Percentiles rank a stretch among this genome's conserved stretches.
These are phyloP conservation scores for Dactylellina haptotyla DNA, from an alignment of 2,329 filamentous ascomycete species.

Conservation along the genomic window DNA sequence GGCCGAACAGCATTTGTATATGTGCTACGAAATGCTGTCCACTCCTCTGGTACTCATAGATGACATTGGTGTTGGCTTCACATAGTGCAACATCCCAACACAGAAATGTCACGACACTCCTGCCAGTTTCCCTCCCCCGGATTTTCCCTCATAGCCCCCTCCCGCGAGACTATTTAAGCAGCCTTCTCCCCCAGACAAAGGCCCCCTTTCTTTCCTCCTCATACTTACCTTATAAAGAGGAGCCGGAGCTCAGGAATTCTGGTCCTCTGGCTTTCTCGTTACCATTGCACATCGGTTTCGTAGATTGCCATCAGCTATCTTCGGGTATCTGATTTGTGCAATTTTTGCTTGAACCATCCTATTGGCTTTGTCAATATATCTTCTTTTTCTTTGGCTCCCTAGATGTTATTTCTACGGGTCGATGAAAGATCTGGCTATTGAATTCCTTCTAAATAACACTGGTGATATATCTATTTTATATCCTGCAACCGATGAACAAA, in stretches of 20 bases:
- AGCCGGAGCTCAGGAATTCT: constrained; percentile 1
- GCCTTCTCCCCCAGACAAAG: not conserved
- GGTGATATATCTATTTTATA: not conserved
- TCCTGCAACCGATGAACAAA: not conserved
- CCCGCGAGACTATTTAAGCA: constrained; percentile 7
- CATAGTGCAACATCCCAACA: too few relatives aligned
- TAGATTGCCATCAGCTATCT: constrained; percentile 5
- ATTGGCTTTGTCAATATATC: not conserved
- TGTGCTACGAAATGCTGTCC: too few relatives aligned
- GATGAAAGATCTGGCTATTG: constrained; percentile 19
- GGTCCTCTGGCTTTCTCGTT: not conserved
- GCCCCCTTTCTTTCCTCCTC: constrained; percentile 6
- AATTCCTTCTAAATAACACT: not conserved
- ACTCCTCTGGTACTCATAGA: too few relatives aligned
- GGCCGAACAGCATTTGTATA: too few relatives aligned
- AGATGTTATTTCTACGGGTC: constrained; percentile 1
- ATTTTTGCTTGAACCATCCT: constrained; percentile 14
- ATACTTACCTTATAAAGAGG: constrained; percentile 31
- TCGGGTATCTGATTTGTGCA: constrained; percentile 20
- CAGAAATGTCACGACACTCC: not conserved
- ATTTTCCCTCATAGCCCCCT: constrained; percentile 21
- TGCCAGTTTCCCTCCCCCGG: too few relatives aligned
- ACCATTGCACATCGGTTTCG: constrained; percentile 28
- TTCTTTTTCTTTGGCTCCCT: constrained; percentile 19
- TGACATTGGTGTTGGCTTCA: too few relatives aligned